Percentiles rank a stretch among this genome's conserved stretches.
Evolutionary conservation across 163 green algal species (phyloP).

Genomic region (Scenedesmus sp.): DNA sequence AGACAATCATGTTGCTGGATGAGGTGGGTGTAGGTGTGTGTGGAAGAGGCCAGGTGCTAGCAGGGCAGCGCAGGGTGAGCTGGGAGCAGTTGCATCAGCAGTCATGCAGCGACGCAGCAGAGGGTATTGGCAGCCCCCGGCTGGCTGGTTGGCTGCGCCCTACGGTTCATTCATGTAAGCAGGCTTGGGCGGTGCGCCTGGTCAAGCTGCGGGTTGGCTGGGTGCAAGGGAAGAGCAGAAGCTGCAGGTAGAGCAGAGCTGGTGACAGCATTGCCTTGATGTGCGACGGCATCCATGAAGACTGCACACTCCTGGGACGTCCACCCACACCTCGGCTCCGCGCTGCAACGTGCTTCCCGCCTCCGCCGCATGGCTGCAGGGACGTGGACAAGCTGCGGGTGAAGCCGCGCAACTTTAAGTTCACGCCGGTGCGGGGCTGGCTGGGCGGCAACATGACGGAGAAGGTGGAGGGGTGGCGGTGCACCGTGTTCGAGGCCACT

Average conservation of each 20-base stretch:
- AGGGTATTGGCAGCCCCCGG: too few relatives aligned
- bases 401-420: conserved; percentile 66
- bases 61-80: not conserved
- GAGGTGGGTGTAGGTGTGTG: not conserved
- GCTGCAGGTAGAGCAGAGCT: not conserved
- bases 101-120: too few relatives aligned
- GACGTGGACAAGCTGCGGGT: conserved; percentile 60
- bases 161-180: too few relatives aligned
- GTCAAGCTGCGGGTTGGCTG: too few relatives aligned
- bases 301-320: not conserved
- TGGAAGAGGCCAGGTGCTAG: not conserved
- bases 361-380: not conserved
- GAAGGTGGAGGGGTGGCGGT: conserved; percentile 73
- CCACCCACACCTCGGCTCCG: not conserved
- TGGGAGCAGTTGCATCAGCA: not conserved
- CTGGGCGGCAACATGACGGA: conserved; percentile 62
- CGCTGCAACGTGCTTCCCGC: not conserved
- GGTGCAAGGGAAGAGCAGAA: not conserved
- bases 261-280: too few relatives aligned
- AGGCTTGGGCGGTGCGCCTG: too few relatives aligned
- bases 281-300: too few relatives aligned
- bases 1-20: not conserved
- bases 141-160: too few relatives aligned
- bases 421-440: conserved; percentile 75
- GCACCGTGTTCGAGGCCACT: conserved; percentile 70